These are phyloP conservation scores for Protomyces lactucae-debilis DNA, from an alignment of 1,139 yeast genomes.

Conservation along the genomic window DNA sequence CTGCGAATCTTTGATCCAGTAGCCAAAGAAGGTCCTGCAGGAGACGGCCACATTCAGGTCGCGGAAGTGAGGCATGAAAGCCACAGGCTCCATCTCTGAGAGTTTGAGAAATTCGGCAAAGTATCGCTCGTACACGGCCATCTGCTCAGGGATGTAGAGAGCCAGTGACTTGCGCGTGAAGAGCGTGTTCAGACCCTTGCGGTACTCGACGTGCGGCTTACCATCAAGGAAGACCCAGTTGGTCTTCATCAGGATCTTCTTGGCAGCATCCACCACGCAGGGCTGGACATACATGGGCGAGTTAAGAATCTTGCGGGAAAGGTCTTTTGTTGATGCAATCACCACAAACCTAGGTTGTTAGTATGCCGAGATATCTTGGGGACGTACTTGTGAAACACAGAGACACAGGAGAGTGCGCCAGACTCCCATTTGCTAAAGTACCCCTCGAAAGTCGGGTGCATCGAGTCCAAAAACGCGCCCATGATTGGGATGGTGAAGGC, in stretches of 20 bases:
- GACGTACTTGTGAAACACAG: constrained; percentile 76
- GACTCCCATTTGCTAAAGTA: constrained; percentile 90
- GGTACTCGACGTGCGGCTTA: constrained; percentile 86
- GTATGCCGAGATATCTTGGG: constrained; percentile 3
- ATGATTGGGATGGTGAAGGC: constrained; percentile 80
- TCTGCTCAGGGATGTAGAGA: constrained; percentile 77
- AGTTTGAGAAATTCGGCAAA: constrained; percentile 58
- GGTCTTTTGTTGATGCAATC: constrained; percentile 83
- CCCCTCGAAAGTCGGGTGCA: constrained; percentile 93
- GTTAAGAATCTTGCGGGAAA: constrained; percentile 80
- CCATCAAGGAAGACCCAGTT: constrained; percentile 99
- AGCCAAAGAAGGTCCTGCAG: constrained; percentile 90
- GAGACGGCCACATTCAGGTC: constrained; percentile 94
- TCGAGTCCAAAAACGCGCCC: constrained; percentile 93
- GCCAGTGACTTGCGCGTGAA: constrained; percentile 81
- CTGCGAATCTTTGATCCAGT: constrained; percentile 85
- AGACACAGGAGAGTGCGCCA: constrained; percentile 91
- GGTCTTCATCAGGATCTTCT: constrained; percentile 83
- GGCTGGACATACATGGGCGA: constrained; percentile 81
- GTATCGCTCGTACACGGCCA: constrained; percentile 74
- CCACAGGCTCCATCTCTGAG: constrained; percentile 55
- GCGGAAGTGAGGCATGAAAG: constrained; percentile 88
- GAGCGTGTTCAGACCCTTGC: constrained; percentile 82
- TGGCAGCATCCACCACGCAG: constrained; percentile 95
- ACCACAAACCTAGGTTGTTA: constrained; percentile 60